phyloP scores from a whole-genome alignment of 23 red algal genomes.

The Gracilaria gracilis region DNA sequence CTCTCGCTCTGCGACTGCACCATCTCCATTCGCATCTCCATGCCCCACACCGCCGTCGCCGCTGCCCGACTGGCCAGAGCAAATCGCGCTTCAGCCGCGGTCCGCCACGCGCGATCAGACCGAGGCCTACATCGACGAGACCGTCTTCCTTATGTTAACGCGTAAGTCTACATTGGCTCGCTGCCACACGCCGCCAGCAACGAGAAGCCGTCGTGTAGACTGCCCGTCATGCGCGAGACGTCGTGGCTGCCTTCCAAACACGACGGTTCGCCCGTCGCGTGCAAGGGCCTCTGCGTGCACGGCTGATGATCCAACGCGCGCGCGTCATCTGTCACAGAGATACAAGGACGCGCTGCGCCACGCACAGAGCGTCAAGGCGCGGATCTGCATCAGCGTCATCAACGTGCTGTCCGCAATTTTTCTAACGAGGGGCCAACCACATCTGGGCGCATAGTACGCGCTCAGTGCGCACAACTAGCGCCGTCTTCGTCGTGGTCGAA shows the following conservation, averaged over 20 bases:
- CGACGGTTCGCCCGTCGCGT: slow-evolving; percentile 12
- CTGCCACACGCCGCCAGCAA: slow-evolving; percentile 22
- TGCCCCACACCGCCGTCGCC: slow-evolving; percentile 4
- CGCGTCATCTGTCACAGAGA: too few species aligned
- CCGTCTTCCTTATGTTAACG: slow-evolving; percentile 47
- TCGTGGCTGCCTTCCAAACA: slow-evolving; percentile 23
- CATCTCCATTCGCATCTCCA: slow-evolving; percentile 43
- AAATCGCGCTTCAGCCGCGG: slow-evolving; percentile 35
- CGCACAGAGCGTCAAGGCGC: too few species aligned
- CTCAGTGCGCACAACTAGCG: too few species aligned
- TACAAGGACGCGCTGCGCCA: too few species aligned
- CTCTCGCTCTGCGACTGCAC: slow-evolving; percentile 61
- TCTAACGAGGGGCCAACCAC: too few species aligned
- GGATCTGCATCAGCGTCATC: too few species aligned
- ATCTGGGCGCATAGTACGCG: too few species aligned
- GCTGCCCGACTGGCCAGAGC: slow-evolving; percentile 2
- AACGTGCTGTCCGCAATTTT: too few species aligned
- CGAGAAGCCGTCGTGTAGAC: slow-evolving; percentile 3
- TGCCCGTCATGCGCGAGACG: too few species aligned
- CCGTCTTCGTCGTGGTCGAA: too few species aligned
- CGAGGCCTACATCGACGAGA: slow-evolving; percentile 50
- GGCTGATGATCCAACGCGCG: too few species aligned
- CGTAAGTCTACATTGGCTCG: slow-evolving; percentile 34
- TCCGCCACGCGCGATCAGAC: background rate
- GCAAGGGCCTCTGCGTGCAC: slow-evolving; percentile 58